Base-by-base conservation (phyloP, 2,329 filamentous ascomycete species). In the Fusarium piperis region DNA sequence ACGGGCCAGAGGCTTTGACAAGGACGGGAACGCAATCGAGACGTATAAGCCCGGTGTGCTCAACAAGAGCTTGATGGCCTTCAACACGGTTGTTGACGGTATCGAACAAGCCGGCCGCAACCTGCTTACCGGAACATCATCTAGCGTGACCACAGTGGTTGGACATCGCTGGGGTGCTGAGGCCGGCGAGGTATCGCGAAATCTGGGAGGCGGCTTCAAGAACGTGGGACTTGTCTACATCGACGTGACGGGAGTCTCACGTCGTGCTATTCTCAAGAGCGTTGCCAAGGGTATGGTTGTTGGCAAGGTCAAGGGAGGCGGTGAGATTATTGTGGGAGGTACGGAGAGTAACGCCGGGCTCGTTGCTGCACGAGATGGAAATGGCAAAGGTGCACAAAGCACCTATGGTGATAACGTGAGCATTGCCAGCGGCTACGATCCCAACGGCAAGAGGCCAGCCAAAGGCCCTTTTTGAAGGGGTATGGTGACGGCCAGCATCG, bases 221-320 rank as follows among this genome's bases (percentile, higher is more conserved):
- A 99, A 98, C 73, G 96, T 98, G 9, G 96, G 95, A 7, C 86
- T 99, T 30, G 96, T 99, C 33, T 99, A 99, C 79, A 97, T 99
- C 67, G 96, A 99, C 76, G 95, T 97, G 2, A 92, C 95, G 0
- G 96, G 96, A 36, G 96, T 99, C 2, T 97, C 93, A 62, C 88
- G 96, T 44, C 90, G 91, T 68, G 96, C 96, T 0, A 90, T 99
- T 46, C 89, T 99, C 79, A 99, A 98, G 85, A 94, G 92, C 44
- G 96, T 98, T 1, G 96, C 95, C 20, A 98, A 97, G 85, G 94
- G 96, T 41, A 98, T 99, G 96, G 91, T 97, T 0, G 91, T 97
- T 6, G 94, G 94, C 36, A 91, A 90, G 72, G 93, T 95, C 55
- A 89, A 90, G 64, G 91, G 91, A 38, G 93, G 92, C 6, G 90